phyloP scores from a whole-genome alignment of 805 yeast genomes.

The Candida coquimbonensis region DNA sequence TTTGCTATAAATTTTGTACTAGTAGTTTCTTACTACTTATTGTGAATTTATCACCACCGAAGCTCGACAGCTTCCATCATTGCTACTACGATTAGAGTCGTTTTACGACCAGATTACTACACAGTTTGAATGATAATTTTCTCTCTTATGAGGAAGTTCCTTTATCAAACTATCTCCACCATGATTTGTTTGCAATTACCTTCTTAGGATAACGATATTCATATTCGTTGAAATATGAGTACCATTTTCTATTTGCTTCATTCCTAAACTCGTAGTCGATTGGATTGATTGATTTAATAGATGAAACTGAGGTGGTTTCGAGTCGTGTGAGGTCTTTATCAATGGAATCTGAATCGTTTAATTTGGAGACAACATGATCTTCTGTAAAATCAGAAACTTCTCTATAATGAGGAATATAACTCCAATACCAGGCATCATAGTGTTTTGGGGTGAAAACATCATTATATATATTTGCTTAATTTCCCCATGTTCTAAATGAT shows the following conservation, averaged over 20 bases:
- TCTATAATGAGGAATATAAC: conserved; percentile 4
- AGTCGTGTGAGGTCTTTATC: background rate
- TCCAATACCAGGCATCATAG: conserved; percentile 4
- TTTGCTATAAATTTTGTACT: no score
- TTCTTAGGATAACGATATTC: conserved; percentile 44
- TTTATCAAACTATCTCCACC: conserved; percentile 52
- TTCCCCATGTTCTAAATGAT: no score
- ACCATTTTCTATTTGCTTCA: conserved; percentile 36
- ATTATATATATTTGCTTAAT: no score
- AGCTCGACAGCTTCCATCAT: no score
- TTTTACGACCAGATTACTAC: no score
- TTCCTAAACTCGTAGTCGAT: conserved; percentile 27
- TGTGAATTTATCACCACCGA: no score
- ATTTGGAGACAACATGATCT: background rate
- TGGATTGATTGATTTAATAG: background rate
- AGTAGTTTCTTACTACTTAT: no score
- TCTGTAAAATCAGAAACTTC: conserved; percentile 3
- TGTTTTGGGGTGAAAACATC: background rate
- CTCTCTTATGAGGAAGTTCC: conserved; percentile 39
- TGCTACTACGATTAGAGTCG: no score
- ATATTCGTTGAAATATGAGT: conserved; percentile 45
- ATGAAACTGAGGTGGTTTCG: background rate
- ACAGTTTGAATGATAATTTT: conserved; percentile 36
- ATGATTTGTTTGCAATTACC: conserved; percentile 29
- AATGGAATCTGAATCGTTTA: background rate